Evolutionary conservation across 805 yeast species (phyloP).

Genomic region (Lachancea fermentati): DNA sequence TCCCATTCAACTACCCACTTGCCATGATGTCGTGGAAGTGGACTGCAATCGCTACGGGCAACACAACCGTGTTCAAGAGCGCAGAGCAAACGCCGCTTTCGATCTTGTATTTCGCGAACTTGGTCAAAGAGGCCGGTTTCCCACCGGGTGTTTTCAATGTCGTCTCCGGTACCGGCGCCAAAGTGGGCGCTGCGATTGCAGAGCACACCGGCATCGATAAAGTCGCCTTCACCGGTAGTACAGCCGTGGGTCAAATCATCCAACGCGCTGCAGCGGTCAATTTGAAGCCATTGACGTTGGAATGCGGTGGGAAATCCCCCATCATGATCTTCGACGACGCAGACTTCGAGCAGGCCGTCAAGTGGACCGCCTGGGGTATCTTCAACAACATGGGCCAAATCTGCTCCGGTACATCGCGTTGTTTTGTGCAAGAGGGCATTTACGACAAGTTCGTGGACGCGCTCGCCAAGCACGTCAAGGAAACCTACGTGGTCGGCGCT

Average conservation of each 20-base stretch:
- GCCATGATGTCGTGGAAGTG: conserved; percentile 48
- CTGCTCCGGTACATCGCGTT: conserved; percentile 59
- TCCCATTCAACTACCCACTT: conserved; percentile 49
- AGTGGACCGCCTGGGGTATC: conserved; percentile 51
- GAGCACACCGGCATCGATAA: conserved; percentile 42
- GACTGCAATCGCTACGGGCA: conserved; percentile 44
- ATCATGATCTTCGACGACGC: conserved; percentile 44
- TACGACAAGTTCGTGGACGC: conserved; percentile 45
- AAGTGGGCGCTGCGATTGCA: conserved; percentile 43
- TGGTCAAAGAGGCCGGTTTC: conserved; percentile 41
- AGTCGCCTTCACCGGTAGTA: conserved; percentile 53
- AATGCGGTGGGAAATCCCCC: conserved; percentile 51
- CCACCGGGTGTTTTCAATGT: conserved; percentile 49
- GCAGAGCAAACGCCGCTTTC: conserved; percentile 48
- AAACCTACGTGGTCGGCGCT: conserved; percentile 39
- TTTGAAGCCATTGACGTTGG: conserved; percentile 44
- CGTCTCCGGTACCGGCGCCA: conserved; percentile 40
- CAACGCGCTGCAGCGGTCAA: conserved; percentile 39
- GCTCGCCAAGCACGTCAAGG: conserved; percentile 32
- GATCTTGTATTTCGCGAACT: conserved; percentile 38
- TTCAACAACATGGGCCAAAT: conserved; percentile 60
- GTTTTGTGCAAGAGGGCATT: conserved; percentile 49
- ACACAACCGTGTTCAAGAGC: conserved; percentile 42
- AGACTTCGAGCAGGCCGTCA: conserved; percentile 41
- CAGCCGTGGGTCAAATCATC: conserved; percentile 42